Evolutionary conservation across 345 rosid species (phyloP).

Genomic region (Eucalyptus tenuipes): DNA sequence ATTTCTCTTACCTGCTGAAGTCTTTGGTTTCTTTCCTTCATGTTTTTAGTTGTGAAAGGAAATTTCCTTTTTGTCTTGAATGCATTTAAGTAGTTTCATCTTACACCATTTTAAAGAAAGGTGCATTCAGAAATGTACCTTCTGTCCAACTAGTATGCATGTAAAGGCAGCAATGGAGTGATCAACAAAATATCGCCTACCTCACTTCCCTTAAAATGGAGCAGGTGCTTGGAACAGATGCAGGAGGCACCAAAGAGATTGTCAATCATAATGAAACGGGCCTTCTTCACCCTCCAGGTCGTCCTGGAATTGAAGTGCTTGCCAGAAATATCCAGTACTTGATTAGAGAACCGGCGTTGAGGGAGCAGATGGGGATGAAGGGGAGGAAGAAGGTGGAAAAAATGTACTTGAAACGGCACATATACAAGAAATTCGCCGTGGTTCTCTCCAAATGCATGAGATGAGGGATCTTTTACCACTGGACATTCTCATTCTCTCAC

Average conservation of each 20-base stretch:
- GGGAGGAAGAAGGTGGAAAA: slow-evolving; percentile 57
- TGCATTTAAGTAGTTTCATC: not conserved
- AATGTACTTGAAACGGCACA: slow-evolving; percentile 74
- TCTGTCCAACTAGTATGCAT: not conserved
- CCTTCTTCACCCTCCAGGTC: slow-evolving; percentile 69
- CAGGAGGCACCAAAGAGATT: slow-evolving; percentile 89
- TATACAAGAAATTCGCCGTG: slow-evolving; percentile 69
- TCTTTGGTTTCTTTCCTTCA: not conserved
- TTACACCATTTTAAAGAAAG: not conserved
- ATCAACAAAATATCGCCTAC: not conserved
- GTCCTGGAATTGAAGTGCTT: slow-evolving; percentile 32
- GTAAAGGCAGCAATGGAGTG: not conserved
- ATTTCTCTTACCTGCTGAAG: not conserved
- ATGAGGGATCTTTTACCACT: slow-evolving; percentile 1
- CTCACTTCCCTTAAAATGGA: not conserved
- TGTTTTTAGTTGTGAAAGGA: not conserved
- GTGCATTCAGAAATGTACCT: not conserved
- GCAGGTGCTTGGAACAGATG: slow-evolving; percentile 86
- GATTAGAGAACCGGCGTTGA: slow-evolving; percentile 34
- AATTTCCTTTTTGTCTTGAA: not conserved
- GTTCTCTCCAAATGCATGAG: slow-evolving; percentile 82
- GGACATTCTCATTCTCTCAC: slow-evolving; percentile 5
- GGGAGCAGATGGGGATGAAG: slow-evolving; percentile 46
- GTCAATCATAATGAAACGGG: slow-evolving; percentile 75
- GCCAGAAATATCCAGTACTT: slow-evolving; percentile 45